Percentiles rank a stretch among this genome's conserved stretches.
Evolutionary conservation across 495 filamentous ascomycete genomes (phyloP).

Genomic region (Hyaloscypha hepaticicola): DNA sequence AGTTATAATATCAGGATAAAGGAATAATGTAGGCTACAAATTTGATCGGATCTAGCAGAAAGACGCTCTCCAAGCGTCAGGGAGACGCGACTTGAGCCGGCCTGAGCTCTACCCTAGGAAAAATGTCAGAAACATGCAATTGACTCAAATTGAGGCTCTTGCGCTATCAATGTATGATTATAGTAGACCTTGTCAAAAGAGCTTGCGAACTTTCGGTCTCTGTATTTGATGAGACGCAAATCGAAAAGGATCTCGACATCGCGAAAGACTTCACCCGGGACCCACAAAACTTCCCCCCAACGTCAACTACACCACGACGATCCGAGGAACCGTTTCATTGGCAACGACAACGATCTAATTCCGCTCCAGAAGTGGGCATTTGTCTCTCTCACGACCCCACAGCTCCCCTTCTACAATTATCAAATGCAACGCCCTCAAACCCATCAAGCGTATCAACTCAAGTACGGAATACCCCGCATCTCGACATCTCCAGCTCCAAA

Average conservation of each 20-base stretch:
- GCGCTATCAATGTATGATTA: too few species aligned
- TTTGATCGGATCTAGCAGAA: not conserved
- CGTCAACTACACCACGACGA: slow-evolving; percentile 5
- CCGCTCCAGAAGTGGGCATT: not conserved
- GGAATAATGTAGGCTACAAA: not conserved
- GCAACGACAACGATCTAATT: not conserved
- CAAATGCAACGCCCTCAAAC: not conserved
- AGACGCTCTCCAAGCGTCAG: too few species aligned
- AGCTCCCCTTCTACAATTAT: not conserved
- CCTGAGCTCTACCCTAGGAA: too few species aligned
- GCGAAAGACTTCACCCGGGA: slow-evolving; percentile 10
- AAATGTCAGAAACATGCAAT: too few species aligned
- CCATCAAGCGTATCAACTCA: not conserved
- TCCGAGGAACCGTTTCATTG: not conserved
- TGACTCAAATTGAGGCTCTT: too few species aligned
- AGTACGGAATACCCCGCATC: not conserved
- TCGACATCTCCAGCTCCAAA: not conserved
- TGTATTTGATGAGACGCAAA: too few species aligned
- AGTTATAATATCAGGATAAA: not conserved
- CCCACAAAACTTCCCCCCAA: slow-evolving; percentile 10
- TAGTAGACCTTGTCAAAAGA: too few species aligned
- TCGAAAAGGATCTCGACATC: not conserved
- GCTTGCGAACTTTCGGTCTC: too few species aligned
- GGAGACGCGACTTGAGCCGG: too few species aligned
- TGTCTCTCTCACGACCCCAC: not conserved